Evolutionary conservation across 2,329 filamentous ascomycete species (phyloP).

Genomic region (Stylonectria norvegica): DNA sequence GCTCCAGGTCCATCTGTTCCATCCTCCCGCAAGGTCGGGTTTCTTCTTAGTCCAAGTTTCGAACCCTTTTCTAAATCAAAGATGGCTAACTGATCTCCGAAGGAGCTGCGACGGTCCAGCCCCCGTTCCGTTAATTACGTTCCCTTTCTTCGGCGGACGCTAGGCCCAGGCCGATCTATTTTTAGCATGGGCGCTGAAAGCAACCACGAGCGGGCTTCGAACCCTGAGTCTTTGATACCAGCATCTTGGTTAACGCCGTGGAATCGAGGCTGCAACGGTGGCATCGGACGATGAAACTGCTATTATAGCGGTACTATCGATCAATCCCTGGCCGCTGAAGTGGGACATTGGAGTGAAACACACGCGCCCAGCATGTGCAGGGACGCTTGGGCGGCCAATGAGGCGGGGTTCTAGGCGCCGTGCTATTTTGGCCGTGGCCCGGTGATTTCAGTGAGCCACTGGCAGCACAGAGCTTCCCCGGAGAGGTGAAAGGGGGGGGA

Average conservation of each 20-base stretch:
- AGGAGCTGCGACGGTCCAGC: too few relatives aligned
- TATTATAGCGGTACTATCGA: too few relatives aligned
- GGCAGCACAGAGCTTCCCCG: slow-evolving; percentile 3
- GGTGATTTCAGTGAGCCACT: not conserved
- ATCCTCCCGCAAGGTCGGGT: too few relatives aligned
- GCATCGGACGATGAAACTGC: too few relatives aligned
- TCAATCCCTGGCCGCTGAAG: not conserved
- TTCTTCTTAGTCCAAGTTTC: too few relatives aligned
- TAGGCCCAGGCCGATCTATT: not conserved
- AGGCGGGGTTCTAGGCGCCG: slow-evolving; percentile 28
- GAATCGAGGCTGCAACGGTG: not conserved
- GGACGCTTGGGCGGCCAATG: slow-evolving; percentile 25
- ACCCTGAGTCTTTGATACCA: not conserved
- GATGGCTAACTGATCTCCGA: too few relatives aligned
- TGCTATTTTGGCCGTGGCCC: slow-evolving; percentile 9
- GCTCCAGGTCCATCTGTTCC: too few relatives aligned
- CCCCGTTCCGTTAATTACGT: too few relatives aligned
- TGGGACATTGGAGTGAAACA: slow-evolving; percentile 23
- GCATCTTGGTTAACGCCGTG: not conserved
- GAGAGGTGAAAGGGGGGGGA: not conserved
- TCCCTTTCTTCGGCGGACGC: too few relatives aligned
- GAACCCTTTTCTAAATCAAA: too few relatives aligned
- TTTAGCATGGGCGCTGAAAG: not conserved
- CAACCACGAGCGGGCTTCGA: not conserved
- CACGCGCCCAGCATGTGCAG: slow-evolving; percentile 15